Conservation (phyloP, 768 basidiomycete genomes). For the Nidularia sp. region DNA sequence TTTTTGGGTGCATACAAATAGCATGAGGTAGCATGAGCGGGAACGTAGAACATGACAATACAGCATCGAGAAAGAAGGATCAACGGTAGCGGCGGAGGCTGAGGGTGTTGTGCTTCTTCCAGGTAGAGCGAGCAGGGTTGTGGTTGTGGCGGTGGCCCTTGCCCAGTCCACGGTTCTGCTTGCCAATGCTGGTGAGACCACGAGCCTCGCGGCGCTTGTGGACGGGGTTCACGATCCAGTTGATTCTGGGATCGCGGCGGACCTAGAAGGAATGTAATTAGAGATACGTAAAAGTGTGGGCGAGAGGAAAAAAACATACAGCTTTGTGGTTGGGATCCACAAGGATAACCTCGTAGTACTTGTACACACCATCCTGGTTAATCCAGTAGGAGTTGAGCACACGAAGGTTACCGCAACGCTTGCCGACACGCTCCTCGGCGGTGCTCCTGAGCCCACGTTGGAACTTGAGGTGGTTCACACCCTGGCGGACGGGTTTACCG, state of each 20-base stretch:
- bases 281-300: constrained; percentile 3
- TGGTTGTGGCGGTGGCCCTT: constrained; percentile 96
- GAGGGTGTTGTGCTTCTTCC: constrained; percentile 99
- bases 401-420: constrained; percentile 92
- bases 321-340: constrained; percentile 95
- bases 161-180: constrained; percentile 96
- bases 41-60: constrained; percentile 13
- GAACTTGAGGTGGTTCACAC: constrained; percentile 98
- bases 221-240: constrained; percentile 98
- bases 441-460: constrained; percentile 90
- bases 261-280: constrained; percentile 42
- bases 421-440: constrained; percentile 97
- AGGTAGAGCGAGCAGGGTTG: constrained; percentile 83
- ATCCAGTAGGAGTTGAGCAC: constrained; percentile 99
- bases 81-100: constrained; percentile 86
- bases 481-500: constrained; percentile 99
- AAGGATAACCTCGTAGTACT: constrained; percentile 98
- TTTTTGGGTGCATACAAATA: constrained; percentile 13
- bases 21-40: constrained; percentile 15
- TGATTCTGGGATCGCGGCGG: constrained; percentile 95
- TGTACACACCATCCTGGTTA: constrained; percentile 98
- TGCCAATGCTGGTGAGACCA: constrained; percentile 95
- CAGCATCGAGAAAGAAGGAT: constrained; percentile 23
- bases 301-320: constrained; percentile 41
- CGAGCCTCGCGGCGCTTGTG: constrained; percentile 99